phyloP scores from a whole-genome alignment of 208 protist species.

The Leishmania lainsoni region DNA sequence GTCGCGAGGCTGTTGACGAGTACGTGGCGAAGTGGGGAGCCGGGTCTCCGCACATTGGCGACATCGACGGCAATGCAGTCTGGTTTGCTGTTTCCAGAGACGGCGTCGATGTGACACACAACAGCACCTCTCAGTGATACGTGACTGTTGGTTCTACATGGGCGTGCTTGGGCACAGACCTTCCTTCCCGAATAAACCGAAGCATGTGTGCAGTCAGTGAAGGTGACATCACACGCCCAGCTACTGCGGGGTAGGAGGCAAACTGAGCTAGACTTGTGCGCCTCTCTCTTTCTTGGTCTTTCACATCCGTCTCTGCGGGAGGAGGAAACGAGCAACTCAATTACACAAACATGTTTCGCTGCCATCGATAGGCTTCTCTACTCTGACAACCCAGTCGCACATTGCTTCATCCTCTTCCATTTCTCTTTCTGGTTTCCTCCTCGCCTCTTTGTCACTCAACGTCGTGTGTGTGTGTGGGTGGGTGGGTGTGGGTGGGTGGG shows the following conservation, averaged over 20 bases:
- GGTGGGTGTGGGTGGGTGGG: background rate
- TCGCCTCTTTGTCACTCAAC: background rate
- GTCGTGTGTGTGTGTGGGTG: background rate
- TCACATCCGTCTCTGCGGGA: background rate
- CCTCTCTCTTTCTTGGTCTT: background rate
- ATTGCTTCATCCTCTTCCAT: background rate
- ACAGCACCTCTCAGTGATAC: background rate
- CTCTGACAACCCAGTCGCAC: background rate
- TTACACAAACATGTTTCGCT: background rate
- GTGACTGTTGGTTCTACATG: background rate
- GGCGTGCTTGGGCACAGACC: background rate
- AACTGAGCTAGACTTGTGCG: background rate
- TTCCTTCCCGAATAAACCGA: background rate
- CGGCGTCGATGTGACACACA: background rate
- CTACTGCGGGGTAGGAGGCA: background rate
- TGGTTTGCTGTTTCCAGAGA: slow-evolving; percentile 33
- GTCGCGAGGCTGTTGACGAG: slow-evolving; percentile 66
- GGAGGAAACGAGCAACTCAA: background rate
- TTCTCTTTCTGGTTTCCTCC: background rate
- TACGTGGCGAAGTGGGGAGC: slow-evolving; percentile 15
- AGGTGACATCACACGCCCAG: background rate
- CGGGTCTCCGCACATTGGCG: slow-evolving; percentile 15
- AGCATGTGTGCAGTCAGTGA: background rate
- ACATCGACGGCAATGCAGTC: slow-evolving; percentile 69
- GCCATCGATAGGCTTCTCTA: background rate